Base-by-base conservation (phyloP, 306 rosid genomes). In the Rosa chinensis region DNA sequence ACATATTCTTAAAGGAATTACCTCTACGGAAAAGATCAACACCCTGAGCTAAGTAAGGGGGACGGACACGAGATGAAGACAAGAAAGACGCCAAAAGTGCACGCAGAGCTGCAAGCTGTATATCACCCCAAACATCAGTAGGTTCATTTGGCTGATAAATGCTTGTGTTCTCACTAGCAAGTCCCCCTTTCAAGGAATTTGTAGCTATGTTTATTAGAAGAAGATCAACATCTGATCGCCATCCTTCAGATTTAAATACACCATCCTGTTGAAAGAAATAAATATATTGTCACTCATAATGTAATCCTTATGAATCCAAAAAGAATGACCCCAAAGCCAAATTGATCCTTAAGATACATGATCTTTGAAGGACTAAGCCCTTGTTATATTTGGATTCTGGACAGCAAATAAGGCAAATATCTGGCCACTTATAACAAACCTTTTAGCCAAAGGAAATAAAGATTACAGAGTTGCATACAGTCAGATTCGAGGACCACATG, bases 1-100 rank as follows among this genome's bases (percentile, higher is more conserved):
- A 49, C 42, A 74, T 44, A 39, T 52, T 67, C 52, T 53, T 43
- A 55, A 73, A 52, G 78, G 63, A 84, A 66, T 82, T 89, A 95
- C 99, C 99, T 88, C 82, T 86, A 12, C 83, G 85, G 74, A 92
- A 91, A 81, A 95, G 94, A 84, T 89, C 97, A 66, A 95, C 92
- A 82, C 99, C 97, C 89, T 86, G 90, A 67, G 92, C 81, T 73
- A 95, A 82, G 88, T 85, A 83, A 56, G 92, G 90, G 62, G 98
- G 85, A 39, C 86, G 87, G 7, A 72, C 77, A 75, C 25, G 87
- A 50, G 84, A 84, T 70, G 89, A 87, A 8, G 98, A 95, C 61
- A 91, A 89, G 61, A 95, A 88, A 58, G 99, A 92, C 37, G 92
- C 92, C 86, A 88, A 85, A 73, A 95, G 91, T 45, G 96, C 90